A percentile compares a stretch with the other conserved stretches of the same genome.
Evolutionary conservation across 805 yeast species (phyloP).

Genomic region (Limtongia smithiae): DNA sequence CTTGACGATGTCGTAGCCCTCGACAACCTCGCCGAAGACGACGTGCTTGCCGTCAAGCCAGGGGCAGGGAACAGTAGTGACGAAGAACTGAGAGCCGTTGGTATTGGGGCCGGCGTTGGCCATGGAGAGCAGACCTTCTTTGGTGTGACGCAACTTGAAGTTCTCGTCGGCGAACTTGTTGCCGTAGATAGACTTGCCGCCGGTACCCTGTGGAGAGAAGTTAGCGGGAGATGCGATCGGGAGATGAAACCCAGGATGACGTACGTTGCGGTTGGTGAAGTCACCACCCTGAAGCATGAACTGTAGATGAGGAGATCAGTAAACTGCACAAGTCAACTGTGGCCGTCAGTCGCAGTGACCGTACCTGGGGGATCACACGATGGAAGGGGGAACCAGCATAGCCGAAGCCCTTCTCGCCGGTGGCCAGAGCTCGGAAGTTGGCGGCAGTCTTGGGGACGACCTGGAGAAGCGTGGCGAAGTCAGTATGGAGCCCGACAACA

Average conservation of each 20-base stretch:
- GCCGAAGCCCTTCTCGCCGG: slow-evolving; percentile 79
- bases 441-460: slow-evolving; percentile 79
- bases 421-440: slow-evolving; percentile 81
- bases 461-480: slow-evolving; percentile 3
- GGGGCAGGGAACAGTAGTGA: slow-evolving; percentile 82
- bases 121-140: slow-evolving; percentile 65
- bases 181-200: slow-evolving; percentile 85
- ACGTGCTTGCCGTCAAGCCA: slow-evolving; percentile 96
- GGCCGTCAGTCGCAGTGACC: neutral
- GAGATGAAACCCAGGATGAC: neutral
- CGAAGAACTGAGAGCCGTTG: slow-evolving; percentile 90
- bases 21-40: slow-evolving; percentile 88
- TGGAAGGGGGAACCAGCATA: slow-evolving; percentile 77
- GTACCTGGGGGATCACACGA: slow-evolving; percentile 55
- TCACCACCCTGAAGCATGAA: slow-evolving; percentile 98
- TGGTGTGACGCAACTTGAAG: slow-evolving; percentile 57
- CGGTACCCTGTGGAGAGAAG: slow-evolving; percentile 54
- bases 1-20: slow-evolving; percentile 79
- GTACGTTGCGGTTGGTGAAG: slow-evolving; percentile 65
- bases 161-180: slow-evolving; percentile 72
- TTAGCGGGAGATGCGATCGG: neutral
- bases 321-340: neutral
- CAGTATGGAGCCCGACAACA: neutral
- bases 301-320: slow-evolving; percentile 85
- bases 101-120: slow-evolving; percentile 68